Evolutionary conservation across 78 protist genomes (phyloP).

Genomic region (Protostelium mycophagum): DNA sequence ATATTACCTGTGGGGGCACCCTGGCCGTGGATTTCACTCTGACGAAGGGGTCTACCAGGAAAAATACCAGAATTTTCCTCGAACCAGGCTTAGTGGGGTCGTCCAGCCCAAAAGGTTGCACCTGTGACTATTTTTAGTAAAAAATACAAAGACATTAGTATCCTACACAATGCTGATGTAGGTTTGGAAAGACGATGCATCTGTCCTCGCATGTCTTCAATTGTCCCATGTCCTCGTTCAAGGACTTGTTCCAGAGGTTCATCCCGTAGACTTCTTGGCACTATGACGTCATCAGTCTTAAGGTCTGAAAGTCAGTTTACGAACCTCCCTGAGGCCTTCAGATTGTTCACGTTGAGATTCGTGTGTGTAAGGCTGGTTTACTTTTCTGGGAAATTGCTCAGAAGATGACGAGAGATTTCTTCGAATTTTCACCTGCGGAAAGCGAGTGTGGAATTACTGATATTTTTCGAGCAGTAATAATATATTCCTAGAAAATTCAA

Average conservation of each 20-base stretch:
- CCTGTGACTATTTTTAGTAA: background rate
- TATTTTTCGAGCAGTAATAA: conserved; percentile 20
- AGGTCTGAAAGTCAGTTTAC: too few species aligned
- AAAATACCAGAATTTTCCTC: conserved; percentile 24
- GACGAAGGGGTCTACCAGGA: conserved; percentile 18
- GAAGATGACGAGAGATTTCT: too few species aligned
- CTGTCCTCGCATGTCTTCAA: conserved; percentile 11
- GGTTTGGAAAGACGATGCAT: conserved; percentile 50
- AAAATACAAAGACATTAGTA: too few species aligned
- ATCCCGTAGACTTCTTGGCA: background rate
- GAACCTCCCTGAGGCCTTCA: too few species aligned
- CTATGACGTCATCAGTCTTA: background rate
- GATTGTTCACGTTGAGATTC: too few species aligned
- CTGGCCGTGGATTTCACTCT: background rate
- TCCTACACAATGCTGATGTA: conserved; percentile 17
- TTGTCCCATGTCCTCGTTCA: conserved; percentile 15
- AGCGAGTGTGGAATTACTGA: conserved; percentile 9
- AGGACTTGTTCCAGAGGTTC: background rate
- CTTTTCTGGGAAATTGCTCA: too few species aligned
- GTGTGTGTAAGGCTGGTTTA: too few species aligned
- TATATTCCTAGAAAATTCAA: too few species aligned
- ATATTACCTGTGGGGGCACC: conserved; percentile 6
- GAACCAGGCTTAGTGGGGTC: conserved; percentile 19
- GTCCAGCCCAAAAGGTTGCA: background rate
- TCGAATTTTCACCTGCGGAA: conserved; percentile 20